Conservation (phyloP, 1,139 yeast species). For the Magnusiomyces suaveolens region DNA sequence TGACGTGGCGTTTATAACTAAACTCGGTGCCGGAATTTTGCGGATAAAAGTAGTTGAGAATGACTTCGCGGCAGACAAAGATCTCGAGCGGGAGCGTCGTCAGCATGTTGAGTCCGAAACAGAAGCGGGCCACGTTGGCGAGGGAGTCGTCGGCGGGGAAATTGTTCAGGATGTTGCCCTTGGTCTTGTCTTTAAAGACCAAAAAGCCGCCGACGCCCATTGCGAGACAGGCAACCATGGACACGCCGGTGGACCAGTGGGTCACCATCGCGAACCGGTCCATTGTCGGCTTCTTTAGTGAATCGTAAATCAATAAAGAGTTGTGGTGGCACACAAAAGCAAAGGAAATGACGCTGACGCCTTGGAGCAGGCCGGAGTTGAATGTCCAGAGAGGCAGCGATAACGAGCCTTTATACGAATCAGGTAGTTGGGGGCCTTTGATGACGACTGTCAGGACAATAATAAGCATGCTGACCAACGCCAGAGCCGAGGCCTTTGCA, state of each 20-base stretch:
- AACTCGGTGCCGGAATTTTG: slow-evolving; percentile 10
- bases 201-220: slow-evolving; percentile 77
- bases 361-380: slow-evolving; percentile 67
- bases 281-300: slow-evolving; percentile 65
- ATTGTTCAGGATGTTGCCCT: slow-evolving; percentile 80
- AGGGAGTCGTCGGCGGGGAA: slow-evolving; percentile 60
- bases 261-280: slow-evolving; percentile 67
- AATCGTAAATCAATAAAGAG: slow-evolving; percentile 78
- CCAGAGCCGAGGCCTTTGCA: slow-evolving; percentile 83
- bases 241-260: slow-evolving; percentile 72
- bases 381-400: slow-evolving; percentile 44
- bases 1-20: slow-evolving; percentile 38
- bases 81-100: slow-evolving; percentile 88
- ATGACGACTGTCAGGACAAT: slow-evolving; percentile 66
- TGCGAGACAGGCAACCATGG: slow-evolving; percentile 66
- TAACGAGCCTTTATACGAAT: slow-evolving; percentile 39
- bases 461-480: slow-evolving; percentile 70
- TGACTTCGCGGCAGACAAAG: slow-evolving; percentile 80
- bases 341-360: slow-evolving; percentile 83
- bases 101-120: slow-evolving; percentile 89
- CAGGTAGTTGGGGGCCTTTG: slow-evolving; percentile 53
- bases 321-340: slow-evolving; percentile 95
- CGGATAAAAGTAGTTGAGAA: slow-evolving; percentile 50
- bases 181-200: slow-evolving; percentile 66
- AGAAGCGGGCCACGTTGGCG: slow-evolving; percentile 78